These are phyloP conservation scores for Platanthera guangdongensis DNA, from an alignment of 106 monocot species.

Conservation along the genomic window DNA sequence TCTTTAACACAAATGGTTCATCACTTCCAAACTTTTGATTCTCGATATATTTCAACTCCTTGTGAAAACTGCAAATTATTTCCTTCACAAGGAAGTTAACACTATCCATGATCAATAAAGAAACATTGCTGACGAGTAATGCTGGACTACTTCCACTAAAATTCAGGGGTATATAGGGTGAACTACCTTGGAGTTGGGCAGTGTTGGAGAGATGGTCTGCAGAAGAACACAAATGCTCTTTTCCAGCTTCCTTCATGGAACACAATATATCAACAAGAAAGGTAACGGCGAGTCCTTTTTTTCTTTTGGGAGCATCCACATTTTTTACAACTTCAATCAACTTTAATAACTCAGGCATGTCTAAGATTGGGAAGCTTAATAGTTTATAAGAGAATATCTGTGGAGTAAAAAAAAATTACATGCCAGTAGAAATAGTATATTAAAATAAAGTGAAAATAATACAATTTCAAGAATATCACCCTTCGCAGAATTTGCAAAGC, in stretches of 20 bases:
- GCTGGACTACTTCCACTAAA: conserved; percentile 9
- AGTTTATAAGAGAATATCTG: conserved; percentile 6
- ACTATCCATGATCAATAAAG: conserved; percentile 22
- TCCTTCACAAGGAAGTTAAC: conserved; percentile 28
- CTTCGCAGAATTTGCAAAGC: conserved; percentile 37
- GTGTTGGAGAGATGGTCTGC: conserved; percentile 8
- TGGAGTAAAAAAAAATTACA: not conserved
- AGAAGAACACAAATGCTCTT: conserved; percentile 3
- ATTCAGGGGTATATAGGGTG: not conserved
- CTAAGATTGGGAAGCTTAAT: conserved; percentile 6
- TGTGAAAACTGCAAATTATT: not conserved
- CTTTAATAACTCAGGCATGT: conserved; percentile 27
- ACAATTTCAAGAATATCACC: conserved; percentile 26
- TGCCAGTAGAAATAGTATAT: conserved; percentile 2
- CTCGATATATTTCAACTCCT: conserved; percentile 4
- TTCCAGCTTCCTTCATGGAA: conserved; percentile 18
- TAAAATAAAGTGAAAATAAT: not conserved
- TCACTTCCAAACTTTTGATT: not conserved
- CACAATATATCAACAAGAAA: conserved; percentile 48
- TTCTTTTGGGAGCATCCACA: conserved; percentile 16
- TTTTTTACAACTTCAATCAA: conserved; percentile 24
- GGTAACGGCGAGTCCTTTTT: conserved; percentile 28
- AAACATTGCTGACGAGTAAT: conserved; percentile 19
- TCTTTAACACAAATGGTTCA: conserved; percentile 14
- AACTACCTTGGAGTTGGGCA: conserved; percentile 13